Evolutionary conservation across 441 rosid genomes (phyloP), one percentile per base, ranked within the genome.

Genomic region (Viola pubescens): DNA sequence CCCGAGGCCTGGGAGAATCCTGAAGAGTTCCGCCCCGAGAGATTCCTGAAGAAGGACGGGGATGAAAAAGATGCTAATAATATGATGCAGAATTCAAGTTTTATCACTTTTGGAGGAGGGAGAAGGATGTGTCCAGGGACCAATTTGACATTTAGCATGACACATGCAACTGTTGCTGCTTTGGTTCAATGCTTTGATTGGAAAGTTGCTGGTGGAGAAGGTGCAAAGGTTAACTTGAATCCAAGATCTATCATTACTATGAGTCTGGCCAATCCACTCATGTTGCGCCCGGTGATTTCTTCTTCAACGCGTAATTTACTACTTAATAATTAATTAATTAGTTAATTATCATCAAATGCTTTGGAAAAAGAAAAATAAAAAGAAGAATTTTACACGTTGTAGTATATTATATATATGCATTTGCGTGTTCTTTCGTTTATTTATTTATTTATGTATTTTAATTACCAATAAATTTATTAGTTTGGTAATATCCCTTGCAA

Each of bases 71-170:
- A 42, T 3, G 16, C 0, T 9, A 10, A n/a, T 2, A 10, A 34
- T 6, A 5, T 3, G 43, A 19, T 56, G 11, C 61, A 63, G 26
- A 34, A 55, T 14, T 26, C 34, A 1, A 26, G 34, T 26, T 71
- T 42, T 52, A 0, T 71, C 51, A 73, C 81, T 50, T 74, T 76
- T 37, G 74, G 81, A 6, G 56, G 52, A 7, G 77, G 77, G 46
- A 73, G 79, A 58, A 66, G 81, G 37, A 71, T 47, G 45, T 76
- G 79, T 41, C 77, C 81, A 0, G 77, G 73, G 14, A 9, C 58
- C 50, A 51, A 61, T 34, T 45, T 78, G 50, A 66, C 77, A n/a
- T 42, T 67, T 37, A 43, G 44, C 9, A 54, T 75, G 41, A 41
- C 61, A 11, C n/a, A n/a, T 3, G 38, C 45, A 4, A n/a, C 11